These are phyloP conservation scores for Paecilomyces variotii DNA, from an alignment of 2,329 filamentous ascomycete genomes.

Conservation along the genomic window DNA sequence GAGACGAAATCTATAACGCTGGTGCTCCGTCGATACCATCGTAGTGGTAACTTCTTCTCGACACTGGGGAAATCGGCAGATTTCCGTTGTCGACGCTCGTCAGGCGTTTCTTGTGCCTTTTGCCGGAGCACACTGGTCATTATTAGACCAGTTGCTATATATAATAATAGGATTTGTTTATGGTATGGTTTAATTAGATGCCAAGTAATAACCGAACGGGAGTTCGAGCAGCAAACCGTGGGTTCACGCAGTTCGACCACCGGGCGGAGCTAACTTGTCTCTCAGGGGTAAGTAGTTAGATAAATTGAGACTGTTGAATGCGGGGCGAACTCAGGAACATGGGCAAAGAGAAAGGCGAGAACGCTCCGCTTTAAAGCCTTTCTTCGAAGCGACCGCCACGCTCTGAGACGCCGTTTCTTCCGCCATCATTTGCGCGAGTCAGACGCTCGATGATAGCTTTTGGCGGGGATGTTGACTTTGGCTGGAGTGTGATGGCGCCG, in stretches of 20 bases:
- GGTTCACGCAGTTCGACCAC: not conserved
- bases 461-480: not conserved
- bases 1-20: slow-evolving; percentile 15
- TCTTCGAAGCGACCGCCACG: not conserved
- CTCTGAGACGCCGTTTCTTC: slow-evolving; percentile 1
- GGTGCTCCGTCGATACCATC: not conserved
- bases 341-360: not conserved
- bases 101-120: slow-evolving; percentile 2
- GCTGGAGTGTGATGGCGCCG: not conserved
- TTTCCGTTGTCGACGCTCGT: not conserved
- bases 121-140: slow-evolving; percentile 3
- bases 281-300: not conserved
- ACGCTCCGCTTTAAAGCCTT: not conserved
- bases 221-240: not conserved
- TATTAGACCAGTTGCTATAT: not conserved
- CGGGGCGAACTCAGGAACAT: not conserved
- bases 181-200: not conserved
- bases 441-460: slow-evolving; percentile 7
- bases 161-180: not conserved
- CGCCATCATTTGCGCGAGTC: slow-evolving; percentile 13
- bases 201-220: not conserved
- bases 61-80: not conserved
- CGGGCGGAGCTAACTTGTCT: not conserved
- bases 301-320: not conserved
- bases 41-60: not conserved